phyloP scores from a whole-genome alignment of 2,329 filamentous ascomycete genomes.

The Whalleya microplaca region DNA sequence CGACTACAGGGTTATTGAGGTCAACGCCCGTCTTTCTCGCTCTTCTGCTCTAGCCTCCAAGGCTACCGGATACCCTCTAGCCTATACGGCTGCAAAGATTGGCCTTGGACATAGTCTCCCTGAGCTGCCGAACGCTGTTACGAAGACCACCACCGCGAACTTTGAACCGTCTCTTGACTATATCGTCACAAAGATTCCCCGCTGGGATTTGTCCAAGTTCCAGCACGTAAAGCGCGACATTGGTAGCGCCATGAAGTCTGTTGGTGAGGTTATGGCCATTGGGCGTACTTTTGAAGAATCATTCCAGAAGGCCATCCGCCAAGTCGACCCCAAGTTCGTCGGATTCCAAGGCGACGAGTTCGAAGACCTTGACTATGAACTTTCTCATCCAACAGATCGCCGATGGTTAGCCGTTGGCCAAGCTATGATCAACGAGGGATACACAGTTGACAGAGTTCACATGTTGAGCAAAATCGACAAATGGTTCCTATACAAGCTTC shows the following conservation, averaged over 20 bases:
- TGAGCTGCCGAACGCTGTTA: constrained; percentile 95
- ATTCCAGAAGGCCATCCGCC: constrained; percentile 97
- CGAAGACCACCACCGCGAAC: constrained; percentile 97
- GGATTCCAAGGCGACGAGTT: constrained; percentile 97
- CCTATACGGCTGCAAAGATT: constrained; percentile 98
- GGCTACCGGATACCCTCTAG: constrained; percentile 94
- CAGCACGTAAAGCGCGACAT: constrained; percentile 98
- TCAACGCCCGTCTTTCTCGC: constrained; percentile 96
- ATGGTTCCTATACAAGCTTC: constrained; percentile 98
- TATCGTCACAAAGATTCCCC: constrained; percentile 97
- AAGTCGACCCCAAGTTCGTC: constrained; percentile 89
- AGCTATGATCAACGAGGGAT: constrained; percentile 96
- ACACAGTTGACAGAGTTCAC: constrained; percentile 88
- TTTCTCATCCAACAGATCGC: constrained; percentile 92
- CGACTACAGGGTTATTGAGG: constrained; percentile 98
- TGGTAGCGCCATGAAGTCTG: constrained; percentile 97
- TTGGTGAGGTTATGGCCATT: constrained; percentile 99
- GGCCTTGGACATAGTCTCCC: constrained; percentile 93
- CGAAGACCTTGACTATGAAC: constrained; percentile 85
- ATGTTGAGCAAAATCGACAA: constrained; percentile 98
- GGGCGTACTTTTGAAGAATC: constrained; percentile 98
- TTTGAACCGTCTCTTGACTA: constrained; percentile 98
- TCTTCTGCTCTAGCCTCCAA: constrained; percentile 97
- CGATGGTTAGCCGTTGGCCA: constrained; percentile 97
- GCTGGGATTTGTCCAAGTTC: constrained; percentile 99